These are phyloP conservation scores for Mortierella polycephala DNA, from an alignment of 371 early-diverging fungal genomes.

Conservation along the genomic window DNA sequence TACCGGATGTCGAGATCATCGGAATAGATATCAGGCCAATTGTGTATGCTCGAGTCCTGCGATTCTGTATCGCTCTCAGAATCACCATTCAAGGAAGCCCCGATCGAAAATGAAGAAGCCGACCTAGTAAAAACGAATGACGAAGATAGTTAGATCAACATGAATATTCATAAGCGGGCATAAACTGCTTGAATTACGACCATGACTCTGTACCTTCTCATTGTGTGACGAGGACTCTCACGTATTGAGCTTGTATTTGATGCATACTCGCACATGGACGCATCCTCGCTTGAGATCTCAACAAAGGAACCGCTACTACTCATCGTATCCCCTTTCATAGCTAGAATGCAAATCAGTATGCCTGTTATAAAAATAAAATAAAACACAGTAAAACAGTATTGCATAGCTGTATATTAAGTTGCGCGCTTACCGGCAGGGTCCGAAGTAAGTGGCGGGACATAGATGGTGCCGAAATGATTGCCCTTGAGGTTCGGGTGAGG, in stretches of 20 bases:
- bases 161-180: not conserved
- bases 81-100: slow-evolving; percentile 12
- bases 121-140: slow-evolving; percentile 9
- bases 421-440: slow-evolving; percentile 56
- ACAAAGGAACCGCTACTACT: slow-evolving; percentile 27
- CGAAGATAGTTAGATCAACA: not conserved
- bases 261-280: slow-evolving; percentile 34
- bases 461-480: slow-evolving; percentile 68
- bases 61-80: slow-evolving; percentile 25
- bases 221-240: not conserved
- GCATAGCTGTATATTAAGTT: too few relatives aligned
- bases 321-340: slow-evolving; percentile 20
- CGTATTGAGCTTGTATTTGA: slow-evolving; percentile 10
- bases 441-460: slow-evolving; percentile 66
- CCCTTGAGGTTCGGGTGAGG: slow-evolving; percentile 54
- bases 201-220: slow-evolving; percentile 22
- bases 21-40: slow-evolving; percentile 29
- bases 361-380: not conserved
- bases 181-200: too few relatives aligned
- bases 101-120: slow-evolving; percentile 38
- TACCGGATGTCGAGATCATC: slow-evolving; percentile 33
- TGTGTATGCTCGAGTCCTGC: slow-evolving; percentile 7
- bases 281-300: slow-evolving; percentile 34
- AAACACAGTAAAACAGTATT: not conserved
- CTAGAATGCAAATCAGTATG: slow-evolving; percentile 1